Evolutionary conservation across 352 stramenopile genomes (phyloP).

Genomic region (Pythium myriotylum): DNA sequence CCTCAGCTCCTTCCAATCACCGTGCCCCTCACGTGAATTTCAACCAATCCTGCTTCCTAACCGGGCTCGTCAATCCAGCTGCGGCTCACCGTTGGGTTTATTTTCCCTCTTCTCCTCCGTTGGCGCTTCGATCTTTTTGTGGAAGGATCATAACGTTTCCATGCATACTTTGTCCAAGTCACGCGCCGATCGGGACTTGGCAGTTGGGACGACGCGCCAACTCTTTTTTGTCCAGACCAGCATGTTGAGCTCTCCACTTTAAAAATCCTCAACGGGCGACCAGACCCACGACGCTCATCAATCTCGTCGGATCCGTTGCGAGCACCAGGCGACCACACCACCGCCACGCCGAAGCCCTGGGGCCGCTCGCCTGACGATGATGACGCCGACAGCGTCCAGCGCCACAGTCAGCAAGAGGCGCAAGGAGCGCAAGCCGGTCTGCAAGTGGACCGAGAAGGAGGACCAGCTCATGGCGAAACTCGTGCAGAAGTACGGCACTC

Average conservation of each 20-base stretch:
- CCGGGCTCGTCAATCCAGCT: conserved; percentile 27
- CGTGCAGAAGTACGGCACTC: conserved; percentile 91
- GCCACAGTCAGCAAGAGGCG: conserved; percentile 20
- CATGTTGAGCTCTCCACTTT: conserved; percentile 22
- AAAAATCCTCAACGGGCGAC: conserved; percentile 31
- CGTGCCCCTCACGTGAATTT: background rate
- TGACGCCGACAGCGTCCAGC: background rate
- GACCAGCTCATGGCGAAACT: conserved; percentile 88
- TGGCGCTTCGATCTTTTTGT: conserved; percentile 35
- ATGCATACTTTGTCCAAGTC: conserved; percentile 36
- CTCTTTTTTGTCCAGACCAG: conserved; percentile 23
- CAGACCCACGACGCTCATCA: background rate
- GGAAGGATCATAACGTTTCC: conserved; percentile 40
- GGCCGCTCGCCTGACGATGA: conserved; percentile 11
- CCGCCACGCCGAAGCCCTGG: background rate
- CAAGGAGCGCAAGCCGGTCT: conserved; percentile 81
- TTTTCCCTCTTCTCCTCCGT: conserved; percentile 16
- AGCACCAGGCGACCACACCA: background rate
- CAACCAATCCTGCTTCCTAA: background rate
- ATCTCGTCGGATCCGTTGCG: conserved; percentile 1
- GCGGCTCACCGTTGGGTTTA: conserved; percentile 6
- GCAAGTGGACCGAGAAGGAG: conserved; percentile 89
- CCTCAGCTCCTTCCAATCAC: conserved; percentile 14
- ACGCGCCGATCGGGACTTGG: conserved; percentile 27
- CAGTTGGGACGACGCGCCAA: conserved; percentile 33